Evolutionary conservation across 257 asterid species (phyloP), one percentile per base, ranked within the genome.

Genomic region (Solanum chmielewskii): DNA sequence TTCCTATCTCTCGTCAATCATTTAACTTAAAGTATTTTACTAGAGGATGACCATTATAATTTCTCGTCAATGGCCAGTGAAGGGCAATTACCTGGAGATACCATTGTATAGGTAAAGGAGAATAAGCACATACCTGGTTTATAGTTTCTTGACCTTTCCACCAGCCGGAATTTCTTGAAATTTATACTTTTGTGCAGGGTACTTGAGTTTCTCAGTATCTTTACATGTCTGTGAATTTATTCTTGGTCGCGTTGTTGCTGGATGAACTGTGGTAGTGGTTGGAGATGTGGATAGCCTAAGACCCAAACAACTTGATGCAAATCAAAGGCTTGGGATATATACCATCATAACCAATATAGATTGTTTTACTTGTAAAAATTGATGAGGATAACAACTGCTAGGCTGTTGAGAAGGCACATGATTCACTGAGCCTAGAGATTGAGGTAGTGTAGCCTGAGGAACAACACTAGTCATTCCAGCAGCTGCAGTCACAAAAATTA

Each of bases 261-360:
- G 96, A 88, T 91, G 86, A 86, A 93, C 89, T 83, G 92, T 87
- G 89, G 98, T 92, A 76, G 93, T 93, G 87, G 86, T 90, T 62
- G 95, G 95, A 66, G 96, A 90, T 85, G 97, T 87, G 23, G 98
- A 93, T 88, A 92, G 98, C 89, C 92, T 93, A 89, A 97, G 98
- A 87, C 92, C 98, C 87, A 90, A 89, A 74, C 99, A 86, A 97
- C 98, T 92, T 94, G 99, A 89, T 97, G 98, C 94, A 97, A 90
- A 31, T 98, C 97, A 21, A 99, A 94, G 52, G 93, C 95, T 88
- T 93, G 66, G 99, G 97, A 90, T 94, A 97, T 93, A 97, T 94
- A 90, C 99, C 99, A 88, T 92, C 96, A 89, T 97, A 97, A 88
- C 98, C 99, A 86, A 85, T 91, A 89, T 97, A 96, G 93, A 95